Conservation (phyloP, 768 basidiomycete genomes). For the Rhizopogon roseolus region DNA sequence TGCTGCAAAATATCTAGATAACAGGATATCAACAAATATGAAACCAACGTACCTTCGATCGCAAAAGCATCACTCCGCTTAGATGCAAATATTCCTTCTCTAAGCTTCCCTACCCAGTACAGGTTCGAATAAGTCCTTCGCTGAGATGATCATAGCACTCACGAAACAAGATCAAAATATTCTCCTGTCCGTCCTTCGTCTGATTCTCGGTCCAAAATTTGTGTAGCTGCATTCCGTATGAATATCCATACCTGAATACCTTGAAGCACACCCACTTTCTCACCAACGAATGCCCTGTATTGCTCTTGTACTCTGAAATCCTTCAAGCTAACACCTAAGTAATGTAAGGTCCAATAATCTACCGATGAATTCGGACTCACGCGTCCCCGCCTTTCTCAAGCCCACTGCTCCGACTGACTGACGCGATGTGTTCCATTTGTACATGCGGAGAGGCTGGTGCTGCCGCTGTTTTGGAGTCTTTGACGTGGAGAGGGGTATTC, state of each 20-base stretch:
- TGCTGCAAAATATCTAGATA: slow-evolving; percentile 32
- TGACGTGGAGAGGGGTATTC: background rate
- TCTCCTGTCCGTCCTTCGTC: slow-evolving; percentile 52
- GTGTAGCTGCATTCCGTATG: slow-evolving; percentile 13
- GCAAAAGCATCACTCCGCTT: slow-evolving; percentile 57
- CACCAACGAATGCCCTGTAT: slow-evolving; percentile 59
- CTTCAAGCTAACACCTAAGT: slow-evolving; percentile 50
- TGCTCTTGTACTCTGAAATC: slow-evolving; percentile 56
- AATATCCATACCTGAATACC: slow-evolving; percentile 37
- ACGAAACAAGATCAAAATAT: slow-evolving; percentile 73
- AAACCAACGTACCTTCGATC: slow-evolving; percentile 50
- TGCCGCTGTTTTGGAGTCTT: background rate
- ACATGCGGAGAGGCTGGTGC: background rate
- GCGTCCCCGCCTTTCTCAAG: slow-evolving; percentile 69
- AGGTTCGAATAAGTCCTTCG: background rate
- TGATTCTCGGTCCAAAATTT: slow-evolving; percentile 22
- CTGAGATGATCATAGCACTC: slow-evolving; percentile 19
- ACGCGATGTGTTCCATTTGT: slow-evolving; percentile 63
- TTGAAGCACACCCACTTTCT: slow-evolving; percentile 59
- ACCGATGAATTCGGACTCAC: slow-evolving; percentile 38
- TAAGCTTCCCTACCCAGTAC: slow-evolving; percentile 56
- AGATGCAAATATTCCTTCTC: slow-evolving; percentile 67
- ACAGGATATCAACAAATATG: background rate
- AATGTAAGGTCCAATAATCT: background rate
- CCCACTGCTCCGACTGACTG: slow-evolving; percentile 74